A percentile compares a stretch with the other conserved stretches of the same genome.
These are phyloP conservation scores for Schizophyllum amplum DNA, from an alignment of 1,284 basidiomycete species.

Conservation along the genomic window DNA sequence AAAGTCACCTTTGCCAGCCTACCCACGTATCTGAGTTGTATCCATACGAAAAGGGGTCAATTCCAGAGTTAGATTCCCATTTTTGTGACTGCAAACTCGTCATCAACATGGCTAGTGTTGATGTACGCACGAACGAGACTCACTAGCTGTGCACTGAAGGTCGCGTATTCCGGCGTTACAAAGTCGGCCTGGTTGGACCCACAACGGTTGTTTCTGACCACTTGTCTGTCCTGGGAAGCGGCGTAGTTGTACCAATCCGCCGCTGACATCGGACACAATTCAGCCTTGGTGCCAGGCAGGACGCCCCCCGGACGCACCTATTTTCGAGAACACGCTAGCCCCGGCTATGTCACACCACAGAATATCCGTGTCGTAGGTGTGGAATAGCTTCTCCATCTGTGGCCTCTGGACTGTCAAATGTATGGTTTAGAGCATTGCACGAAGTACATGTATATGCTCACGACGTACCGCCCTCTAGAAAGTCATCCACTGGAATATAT, in stretches of 20 bases:
- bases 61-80: constrained; percentile 54
- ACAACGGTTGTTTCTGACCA: constrained; percentile 46
- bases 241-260: constrained; percentile 46
- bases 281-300: background rate
- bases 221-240: constrained; percentile 37
- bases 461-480: background rate
- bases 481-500: background rate
- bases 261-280: constrained; percentile 14
- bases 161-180: constrained; percentile 50
- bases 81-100: constrained; percentile 32
- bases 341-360: constrained; percentile 4
- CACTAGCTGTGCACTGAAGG: constrained; percentile 27
- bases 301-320: background rate
- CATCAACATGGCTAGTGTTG: too few species aligned
- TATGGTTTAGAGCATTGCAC: background rate
- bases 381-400: constrained; percentile 2
- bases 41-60: constrained; percentile 41
- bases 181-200: constrained; percentile 33
- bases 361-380: constrained; percentile 6
- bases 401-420: background rate
- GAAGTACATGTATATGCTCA: background rate
- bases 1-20: background rate
- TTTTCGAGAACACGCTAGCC: background rate
- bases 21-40: constrained; percentile 20
- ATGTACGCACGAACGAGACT: background rate